phyloP scores from a whole-genome alignment of 129 eudicot species.

The Kitagawia praeruptora region DNA sequence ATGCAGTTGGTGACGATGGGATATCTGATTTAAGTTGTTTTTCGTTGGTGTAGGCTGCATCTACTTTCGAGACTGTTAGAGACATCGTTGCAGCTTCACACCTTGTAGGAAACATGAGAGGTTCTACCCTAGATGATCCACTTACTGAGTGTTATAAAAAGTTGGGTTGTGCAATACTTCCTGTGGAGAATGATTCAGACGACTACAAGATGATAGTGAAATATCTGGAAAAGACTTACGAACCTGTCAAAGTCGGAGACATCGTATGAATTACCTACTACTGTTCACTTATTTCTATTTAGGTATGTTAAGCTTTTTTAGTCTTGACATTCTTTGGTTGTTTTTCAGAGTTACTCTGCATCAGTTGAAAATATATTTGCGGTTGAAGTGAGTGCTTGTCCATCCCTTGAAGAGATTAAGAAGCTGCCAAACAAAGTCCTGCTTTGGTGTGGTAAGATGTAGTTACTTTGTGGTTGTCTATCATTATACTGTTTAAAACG shows the following conservation, averaged over 20 bases:
- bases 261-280: constrained; percentile 32
- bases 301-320: not conserved
- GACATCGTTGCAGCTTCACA: constrained; percentile 71
- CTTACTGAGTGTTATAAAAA: constrained; percentile 48
- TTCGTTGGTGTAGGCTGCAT: constrained; percentile 39
- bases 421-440: constrained; percentile 19
- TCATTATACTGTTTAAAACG: not conserved
- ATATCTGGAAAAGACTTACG: constrained; percentile 71
- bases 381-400: not conserved
- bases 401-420: constrained; percentile 1
- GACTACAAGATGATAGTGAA: constrained; percentile 70
- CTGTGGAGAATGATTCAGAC: constrained; percentile 50
- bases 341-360: constrained; percentile 4
- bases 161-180: constrained; percentile 52
- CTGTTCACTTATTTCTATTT: not conserved
- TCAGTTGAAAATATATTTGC: not conserved
- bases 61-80: constrained; percentile 56
- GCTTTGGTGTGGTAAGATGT: constrained; percentile 77
- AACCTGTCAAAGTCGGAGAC: constrained; percentile 88
- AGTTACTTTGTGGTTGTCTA: not conserved
- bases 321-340: not conserved
- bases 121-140: constrained; percentile 70
- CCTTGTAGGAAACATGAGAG: constrained; percentile 69
- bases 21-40: not conserved
- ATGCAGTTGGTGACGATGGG: not conserved